Conservation (phyloP, 331 rosid species). For the Acacia concinna region DNA sequence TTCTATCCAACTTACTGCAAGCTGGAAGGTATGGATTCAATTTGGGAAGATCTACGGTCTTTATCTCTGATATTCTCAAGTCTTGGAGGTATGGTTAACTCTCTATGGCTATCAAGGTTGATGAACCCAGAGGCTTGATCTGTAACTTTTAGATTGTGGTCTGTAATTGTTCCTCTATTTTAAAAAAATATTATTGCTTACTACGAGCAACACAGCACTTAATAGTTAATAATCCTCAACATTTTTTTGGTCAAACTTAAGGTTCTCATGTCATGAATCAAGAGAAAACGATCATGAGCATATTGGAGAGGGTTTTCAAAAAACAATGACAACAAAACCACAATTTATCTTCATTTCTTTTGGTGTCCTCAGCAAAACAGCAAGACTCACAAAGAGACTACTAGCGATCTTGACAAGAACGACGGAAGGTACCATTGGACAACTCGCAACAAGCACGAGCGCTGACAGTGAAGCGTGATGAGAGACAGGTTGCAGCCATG, state of each 20-base stretch:
- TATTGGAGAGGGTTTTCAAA: neutral
- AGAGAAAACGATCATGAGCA: neutral
- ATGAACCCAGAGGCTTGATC: neutral
- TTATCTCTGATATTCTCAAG: neutral
- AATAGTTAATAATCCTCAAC: slow-evolving; percentile 13
- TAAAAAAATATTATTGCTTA: slow-evolving; percentile 9
- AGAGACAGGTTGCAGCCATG: slow-evolving; percentile 49
- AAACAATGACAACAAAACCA: slow-evolving; percentile 24
- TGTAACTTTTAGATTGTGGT: neutral
- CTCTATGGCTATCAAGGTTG: neutral
- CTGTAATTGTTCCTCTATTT: neutral
- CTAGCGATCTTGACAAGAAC: slow-evolving; percentile 99
- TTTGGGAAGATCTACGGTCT: neutral
- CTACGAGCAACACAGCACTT: slow-evolving; percentile 27
- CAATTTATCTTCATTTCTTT: slow-evolving; percentile 25
- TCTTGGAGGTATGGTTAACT: neutral
- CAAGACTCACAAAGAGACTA: slow-evolving; percentile 98
- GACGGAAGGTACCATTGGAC: slow-evolving; percentile 96
- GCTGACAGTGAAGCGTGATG: slow-evolving; percentile 63
- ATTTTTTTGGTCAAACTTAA: neutral
- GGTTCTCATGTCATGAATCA: neutral
- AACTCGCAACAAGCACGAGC: slow-evolving; percentile 76
- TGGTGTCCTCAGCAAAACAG: slow-evolving; percentile 59
- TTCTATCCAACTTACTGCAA: slow-evolving; percentile 43
- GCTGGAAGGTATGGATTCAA: neutral